Base-by-base conservation (phyloP, 148 eudicot species). In the Fagopyrum esculentum region DNA sequence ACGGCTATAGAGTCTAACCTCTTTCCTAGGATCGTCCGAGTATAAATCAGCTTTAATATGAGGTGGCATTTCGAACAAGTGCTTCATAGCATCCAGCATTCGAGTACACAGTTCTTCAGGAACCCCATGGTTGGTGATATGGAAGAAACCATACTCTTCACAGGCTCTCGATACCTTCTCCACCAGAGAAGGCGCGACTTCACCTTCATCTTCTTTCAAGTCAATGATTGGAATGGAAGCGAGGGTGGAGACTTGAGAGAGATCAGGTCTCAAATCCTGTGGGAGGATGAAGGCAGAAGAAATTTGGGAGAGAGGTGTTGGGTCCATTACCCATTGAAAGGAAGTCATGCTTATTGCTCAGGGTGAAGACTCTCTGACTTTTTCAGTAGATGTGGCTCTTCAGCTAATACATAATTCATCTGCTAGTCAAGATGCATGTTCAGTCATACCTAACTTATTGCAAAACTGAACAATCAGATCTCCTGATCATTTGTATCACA, bases 11-110 rank as follows among this genome's bases (percentile, higher is more conserved):
- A 87, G 70, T 17, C 74, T 71, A 13, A 77, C 78, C 63, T 81
- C 82, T 72, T 85, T 82, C 54, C 73, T 83, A 50, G 50, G 55
- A 9, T 75, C 52, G 4, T 73, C 50, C 0, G 85, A 35, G 55
- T 73, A 72, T 19, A 82, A 73, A 2, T 59, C 10, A 4, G 76
- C 73, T 61, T 86, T 85, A n/a, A 81, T 82, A 48, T 80, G 78
- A 5, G 75, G 26, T 3, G 84, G 80, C 6, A 78, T 29, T 15
- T 80, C 16, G 46, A 87, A 83, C 55, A 87, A 78, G 2, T 60
- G 57, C 16, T 64, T 74, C 7, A 78, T 74, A 2, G 80, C 81
- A 40, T 75, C 61, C 68, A 87, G 60, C 76, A 85, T 75, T 2
- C 51, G 16, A 0, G 63, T 2, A 72, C 82, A 84, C 29, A 81